A percentile compares a stretch with the other conserved stretches of the same genome.
phyloP scores from a whole-genome alignment of 805 yeast genomes.

The Lipomyces lipofer region DNA sequence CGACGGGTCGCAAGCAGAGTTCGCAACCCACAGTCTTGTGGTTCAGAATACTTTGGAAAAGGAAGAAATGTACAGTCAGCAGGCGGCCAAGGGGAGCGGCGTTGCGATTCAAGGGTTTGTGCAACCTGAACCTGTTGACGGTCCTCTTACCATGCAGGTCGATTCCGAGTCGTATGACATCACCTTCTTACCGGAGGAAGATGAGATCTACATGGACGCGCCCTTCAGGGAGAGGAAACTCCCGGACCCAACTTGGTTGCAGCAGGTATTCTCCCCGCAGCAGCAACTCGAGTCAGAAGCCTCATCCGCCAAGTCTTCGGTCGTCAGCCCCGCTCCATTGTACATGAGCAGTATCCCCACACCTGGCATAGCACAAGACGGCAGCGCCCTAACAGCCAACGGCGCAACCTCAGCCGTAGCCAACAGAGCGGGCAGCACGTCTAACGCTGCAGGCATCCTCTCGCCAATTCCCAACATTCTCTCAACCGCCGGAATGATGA shows the following conservation, averaged over 20 bases:
- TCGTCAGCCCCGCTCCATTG: not conserved
- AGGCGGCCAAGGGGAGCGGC: not conserved
- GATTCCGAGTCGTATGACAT: slow-evolving; percentile 3
- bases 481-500: slow-evolving; percentile 16
- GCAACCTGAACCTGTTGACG: not conserved
- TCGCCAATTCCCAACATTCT: slow-evolving; percentile 6
- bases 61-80: not conserved
- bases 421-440: not conserved
- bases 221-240: slow-evolving; percentile 20
- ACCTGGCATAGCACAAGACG: not conserved
- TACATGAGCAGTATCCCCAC: not conserved
- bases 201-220: slow-evolving; percentile 27
- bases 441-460: not conserved
- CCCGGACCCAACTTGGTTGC: slow-evolving; percentile 22
- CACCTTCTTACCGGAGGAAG: slow-evolving; percentile 27
- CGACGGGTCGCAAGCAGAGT: slow-evolving; percentile 5
- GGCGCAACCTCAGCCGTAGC: not conserved
- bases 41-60: slow-evolving; percentile 4
- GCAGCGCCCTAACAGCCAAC: not conserved
- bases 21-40: slow-evolving; percentile 12
- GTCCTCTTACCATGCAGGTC: not conserved
- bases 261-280: slow-evolving; percentile 7
- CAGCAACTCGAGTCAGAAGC: not conserved
- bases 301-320: not conserved
- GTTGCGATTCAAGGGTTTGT: not conserved